Percentiles rank a stretch among this genome's conserved stretches.
Evolutionary conservation across 148 eudicot genomes (phyloP).

Genomic region (Amaranthus cruentus): DNA sequence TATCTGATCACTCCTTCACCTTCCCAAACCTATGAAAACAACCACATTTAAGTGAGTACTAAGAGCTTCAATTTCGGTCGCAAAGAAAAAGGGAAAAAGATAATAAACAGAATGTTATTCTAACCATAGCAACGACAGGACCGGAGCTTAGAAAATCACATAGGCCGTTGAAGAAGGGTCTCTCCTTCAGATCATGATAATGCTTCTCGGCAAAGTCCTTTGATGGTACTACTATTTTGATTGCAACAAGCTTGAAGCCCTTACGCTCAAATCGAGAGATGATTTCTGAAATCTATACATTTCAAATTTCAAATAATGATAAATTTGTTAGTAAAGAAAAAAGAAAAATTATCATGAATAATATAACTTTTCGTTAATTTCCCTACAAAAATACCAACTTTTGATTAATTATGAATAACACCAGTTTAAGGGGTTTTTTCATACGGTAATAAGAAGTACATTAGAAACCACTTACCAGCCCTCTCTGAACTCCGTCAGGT

Average conservation of each 20-base stretch:
- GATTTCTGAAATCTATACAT: constrained; percentile 78
- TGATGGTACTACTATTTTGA: constrained; percentile 74
- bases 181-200: constrained; percentile 91
- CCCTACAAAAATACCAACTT: too few species aligned
- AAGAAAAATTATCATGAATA: not conserved
- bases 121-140: constrained; percentile 94
- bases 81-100: not conserved
- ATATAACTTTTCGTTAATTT: too few species aligned
- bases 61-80: not conserved
- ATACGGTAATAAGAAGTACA: not conserved
- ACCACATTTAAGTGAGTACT: not conserved
- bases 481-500: constrained; percentile 99
- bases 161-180: constrained; percentile 88
- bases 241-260: constrained; percentile 90
- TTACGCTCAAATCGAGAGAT: constrained; percentile 90
- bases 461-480: constrained; percentile 47
- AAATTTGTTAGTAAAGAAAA: not conserved
- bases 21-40: constrained; percentile 85
- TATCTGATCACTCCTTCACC: constrained; percentile 95
- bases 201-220: constrained; percentile 89
- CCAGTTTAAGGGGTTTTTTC: not conserved
- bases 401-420: too few species aligned
- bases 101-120: constrained; percentile 9
- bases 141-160: constrained; percentile 98
- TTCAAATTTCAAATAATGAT: not conserved